Base-by-base conservation (phyloP, 768 basidiomycete genomes). In the Baorangia bicolor region DNA sequence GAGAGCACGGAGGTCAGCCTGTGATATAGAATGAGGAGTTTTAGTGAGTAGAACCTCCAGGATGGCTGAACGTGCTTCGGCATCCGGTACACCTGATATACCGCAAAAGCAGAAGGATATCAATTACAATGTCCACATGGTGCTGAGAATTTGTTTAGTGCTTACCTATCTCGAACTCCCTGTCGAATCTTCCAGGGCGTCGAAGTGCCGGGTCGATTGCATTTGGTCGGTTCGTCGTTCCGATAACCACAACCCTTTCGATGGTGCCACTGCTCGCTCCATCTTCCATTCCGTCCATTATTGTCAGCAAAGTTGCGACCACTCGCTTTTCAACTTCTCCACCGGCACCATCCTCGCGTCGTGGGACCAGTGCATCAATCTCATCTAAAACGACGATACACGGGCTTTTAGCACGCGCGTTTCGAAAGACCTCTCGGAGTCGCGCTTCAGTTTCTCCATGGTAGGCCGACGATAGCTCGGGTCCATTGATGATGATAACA, bases 271-370 rank as follows among this genome's bases (percentile, higher is more conserved):
- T 77, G 5, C 71, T 69, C 1, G 64, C 69, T 20, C 65, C 67
- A 23, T 81, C 80, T 57, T 85, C 83, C 74, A 93, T 89, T 9
- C 97, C 97, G 69, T 99, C 97, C 75, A 99, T 84, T 55, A 97
- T 82, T 2, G 97, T 98, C 64, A 99, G 74, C 45, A 99, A 76
- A 20, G 94, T 97, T 20, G 97, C 94, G 4, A 98, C 97, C 0
- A 98, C 94, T 25, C 97, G 81, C 62, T 92, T 91, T 70, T 98
- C 97, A 3, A 98, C 96, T 72, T 98, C 96, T 5, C 94, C 93
- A 1, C 92, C 92, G 1, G 90, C 86, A 3, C 88, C 84, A 6
- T 94, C 94, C 66, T 96, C 96, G 46, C 97, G 76, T 53, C 85
- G 80, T 2, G 97, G 97, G 53, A 92, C 96, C 13, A 99, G 74